These are phyloP conservation scores for Rhinocladiella similis DNA, from an alignment of 2,329 filamentous ascomycete species.

Conservation along the genomic window DNA sequence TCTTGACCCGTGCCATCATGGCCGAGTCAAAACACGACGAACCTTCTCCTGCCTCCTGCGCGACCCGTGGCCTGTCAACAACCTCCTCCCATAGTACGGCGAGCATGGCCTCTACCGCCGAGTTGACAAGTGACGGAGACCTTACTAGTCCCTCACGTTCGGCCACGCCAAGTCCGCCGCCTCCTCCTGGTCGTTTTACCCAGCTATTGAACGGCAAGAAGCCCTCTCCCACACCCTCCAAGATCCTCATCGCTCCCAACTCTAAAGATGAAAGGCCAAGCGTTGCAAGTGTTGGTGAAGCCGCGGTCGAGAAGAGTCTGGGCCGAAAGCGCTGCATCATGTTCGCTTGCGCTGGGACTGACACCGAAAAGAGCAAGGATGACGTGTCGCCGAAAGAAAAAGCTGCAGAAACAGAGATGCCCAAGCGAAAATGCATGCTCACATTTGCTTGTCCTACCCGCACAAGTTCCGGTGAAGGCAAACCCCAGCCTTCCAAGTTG, in stretches of 20 bases:
- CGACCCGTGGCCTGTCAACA: conserved; percentile 44
- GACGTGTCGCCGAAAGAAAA: conserved; percentile 38
- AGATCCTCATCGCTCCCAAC: conserved; percentile 30
- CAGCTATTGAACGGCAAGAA: conserved; percentile 28
- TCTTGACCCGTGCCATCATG: conserved; percentile 82
- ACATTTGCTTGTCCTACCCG: conserved; percentile 50
- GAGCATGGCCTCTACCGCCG: conserved; percentile 80
- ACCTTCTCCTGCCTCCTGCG: conserved; percentile 25
- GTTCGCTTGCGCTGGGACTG: conserved; percentile 78
- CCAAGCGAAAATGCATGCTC: conserved; percentile 46
- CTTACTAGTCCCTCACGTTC: conserved; percentile 86
- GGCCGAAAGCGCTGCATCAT: conserved; percentile 87
- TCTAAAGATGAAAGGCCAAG: conserved; percentile 31
- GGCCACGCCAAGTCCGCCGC: conserved; percentile 85
- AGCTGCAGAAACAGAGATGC: conserved; percentile 33
- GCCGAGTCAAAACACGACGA: conserved; percentile 60
- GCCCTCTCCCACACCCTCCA: conserved; percentile 21
- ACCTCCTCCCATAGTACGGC: conserved; percentile 75
- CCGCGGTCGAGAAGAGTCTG: conserved; percentile 61
- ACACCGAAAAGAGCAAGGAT: conserved; percentile 41
- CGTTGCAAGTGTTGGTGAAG: conserved; percentile 47
- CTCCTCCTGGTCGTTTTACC: conserved; percentile 53
- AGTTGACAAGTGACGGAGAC: conserved; percentile 92
- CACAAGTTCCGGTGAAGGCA: conserved; percentile 28
- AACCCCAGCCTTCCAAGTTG: conserved; percentile 21